phyloP scores from a whole-genome alignment of 305 asterid genomes.

The Petunia hybrid region DNA sequence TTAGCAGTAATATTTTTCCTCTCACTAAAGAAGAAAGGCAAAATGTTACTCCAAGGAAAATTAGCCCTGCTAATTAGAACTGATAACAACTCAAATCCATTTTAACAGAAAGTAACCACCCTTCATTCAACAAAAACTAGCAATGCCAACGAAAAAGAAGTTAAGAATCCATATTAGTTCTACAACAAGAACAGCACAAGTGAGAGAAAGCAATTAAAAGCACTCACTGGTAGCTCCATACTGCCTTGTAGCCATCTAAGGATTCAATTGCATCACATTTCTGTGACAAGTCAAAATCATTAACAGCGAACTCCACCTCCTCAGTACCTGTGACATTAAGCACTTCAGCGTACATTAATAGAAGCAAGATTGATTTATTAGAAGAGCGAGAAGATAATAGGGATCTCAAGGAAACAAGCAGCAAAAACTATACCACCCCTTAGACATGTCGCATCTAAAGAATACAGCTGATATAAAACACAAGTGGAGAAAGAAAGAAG shows the following conservation, averaged over 20 bases:
- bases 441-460: not conserved
- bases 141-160: not conserved
- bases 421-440: constrained; percentile 3
- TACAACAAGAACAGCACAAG: constrained; percentile 29
- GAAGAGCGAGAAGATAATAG: not conserved
- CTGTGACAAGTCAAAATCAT: constrained; percentile 66
- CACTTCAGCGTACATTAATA: not conserved
- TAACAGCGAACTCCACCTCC: constrained; percentile 64
- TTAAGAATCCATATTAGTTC: not conserved
- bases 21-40: constrained; percentile 15
- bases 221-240: constrained; percentile 82
- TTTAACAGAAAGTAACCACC: not conserved
- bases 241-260: constrained; percentile 75
- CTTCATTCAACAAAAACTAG: constrained; percentile 22
- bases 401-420: constrained; percentile 24
- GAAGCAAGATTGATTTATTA: not conserved
- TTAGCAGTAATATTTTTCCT: not conserved
- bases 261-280: constrained; percentile 80
- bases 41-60: constrained; percentile 23
- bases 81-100: not conserved
- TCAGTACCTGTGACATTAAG: constrained; percentile 49
- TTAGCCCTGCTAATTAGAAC: constrained; percentile 24
- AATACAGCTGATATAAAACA: not conserved
- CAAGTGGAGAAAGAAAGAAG: not conserved
- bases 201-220: constrained; percentile 36